A percentile compares a stretch with the other conserved stretches of the same genome.
phyloP scores from a whole-genome alignment of 202 grass and related monocot species.

The Setaria viridis region DNA sequence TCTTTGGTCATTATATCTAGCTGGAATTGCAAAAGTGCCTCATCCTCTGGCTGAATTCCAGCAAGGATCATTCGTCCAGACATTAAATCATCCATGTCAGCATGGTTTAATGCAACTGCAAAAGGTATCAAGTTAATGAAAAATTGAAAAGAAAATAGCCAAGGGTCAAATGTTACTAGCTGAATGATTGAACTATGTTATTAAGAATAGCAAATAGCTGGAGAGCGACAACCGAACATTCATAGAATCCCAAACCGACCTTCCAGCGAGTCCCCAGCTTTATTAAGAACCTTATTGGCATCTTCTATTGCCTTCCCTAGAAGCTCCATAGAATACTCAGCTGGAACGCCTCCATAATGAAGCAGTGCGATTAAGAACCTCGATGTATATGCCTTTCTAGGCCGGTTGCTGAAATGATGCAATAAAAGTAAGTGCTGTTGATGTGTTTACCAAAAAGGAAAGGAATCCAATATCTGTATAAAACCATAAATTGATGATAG shows the following conservation, averaged over 20 bases:
- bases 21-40: constrained; percentile 61
- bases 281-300: too few species aligned
- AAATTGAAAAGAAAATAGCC: background rate
- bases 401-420: too few species aligned
- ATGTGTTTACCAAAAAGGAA: too few species aligned
- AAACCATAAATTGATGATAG: too few species aligned
- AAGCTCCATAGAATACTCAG: too few species aligned
- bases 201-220: background rate
- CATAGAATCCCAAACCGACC: background rate
- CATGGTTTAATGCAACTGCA: constrained; percentile 71
- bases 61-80: constrained; percentile 68
- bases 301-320: too few species aligned
- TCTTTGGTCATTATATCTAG: constrained; percentile 53
- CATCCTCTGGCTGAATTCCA: constrained; percentile 62
- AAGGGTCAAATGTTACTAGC: background rate
- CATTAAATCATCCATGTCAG: constrained; percentile 67
- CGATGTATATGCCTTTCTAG: too few species aligned
- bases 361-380: too few species aligned
- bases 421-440: too few species aligned
- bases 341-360: too few species aligned
- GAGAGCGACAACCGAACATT: background rate
- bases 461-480: too few species aligned
- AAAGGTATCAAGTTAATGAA: background rate
- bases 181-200: constrained; percentile 10
- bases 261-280: too few species aligned